Evolutionary conservation across 2,329 filamentous ascomycete genomes (phyloP).

Genomic region (Phoma sp.): DNA sequence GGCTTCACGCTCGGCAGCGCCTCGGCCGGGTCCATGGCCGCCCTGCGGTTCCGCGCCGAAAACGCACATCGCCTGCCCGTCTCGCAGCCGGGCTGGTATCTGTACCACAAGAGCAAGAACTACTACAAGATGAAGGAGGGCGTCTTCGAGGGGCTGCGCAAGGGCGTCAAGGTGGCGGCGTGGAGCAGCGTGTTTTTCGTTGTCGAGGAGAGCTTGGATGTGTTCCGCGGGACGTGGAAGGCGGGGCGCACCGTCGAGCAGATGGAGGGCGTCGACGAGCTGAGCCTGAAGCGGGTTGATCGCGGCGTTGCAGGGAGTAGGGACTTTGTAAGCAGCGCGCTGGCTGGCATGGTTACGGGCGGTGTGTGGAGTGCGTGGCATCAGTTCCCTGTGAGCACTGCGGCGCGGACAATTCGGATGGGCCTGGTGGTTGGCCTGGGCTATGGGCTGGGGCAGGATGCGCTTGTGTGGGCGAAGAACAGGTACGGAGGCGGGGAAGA

Average conservation of each 20-base stretch:
- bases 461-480: slow-evolving; percentile 67
- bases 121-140: slow-evolving; percentile 84
- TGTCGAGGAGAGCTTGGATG: slow-evolving; percentile 86
- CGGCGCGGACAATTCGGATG: slow-evolving; percentile 72
- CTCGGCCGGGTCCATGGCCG: slow-evolving; percentile 75
- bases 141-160: slow-evolving; percentile 77
- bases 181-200: slow-evolving; percentile 81
- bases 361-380: slow-evolving; percentile 88
- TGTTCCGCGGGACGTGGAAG: slow-evolving; percentile 59
- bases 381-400: slow-evolving; percentile 74
- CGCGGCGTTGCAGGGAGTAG: slow-evolving; percentile 47
- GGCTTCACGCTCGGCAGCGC: slow-evolving; percentile 75
- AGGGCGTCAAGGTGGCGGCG: slow-evolving; percentile 73
- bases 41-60: slow-evolving; percentile 89
- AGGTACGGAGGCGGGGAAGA: slow-evolving; percentile 15
- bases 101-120: slow-evolving; percentile 99
- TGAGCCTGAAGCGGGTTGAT: slow-evolving; percentile 39
- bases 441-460: slow-evolving; percentile 84
- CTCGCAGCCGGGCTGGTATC: slow-evolving; percentile 86
- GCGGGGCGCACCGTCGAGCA: slow-evolving; percentile 52
- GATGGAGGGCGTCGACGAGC: slow-evolving; percentile 48
- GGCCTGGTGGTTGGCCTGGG: slow-evolving; percentile 79
- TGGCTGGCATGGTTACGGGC: slow-evolving; percentile 83
- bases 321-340: slow-evolving; percentile 81
- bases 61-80: slow-evolving; percentile 92